Base-by-base conservation (phyloP, 1,139 yeast species). In the Debaryomycetaceae sp. region DNA sequence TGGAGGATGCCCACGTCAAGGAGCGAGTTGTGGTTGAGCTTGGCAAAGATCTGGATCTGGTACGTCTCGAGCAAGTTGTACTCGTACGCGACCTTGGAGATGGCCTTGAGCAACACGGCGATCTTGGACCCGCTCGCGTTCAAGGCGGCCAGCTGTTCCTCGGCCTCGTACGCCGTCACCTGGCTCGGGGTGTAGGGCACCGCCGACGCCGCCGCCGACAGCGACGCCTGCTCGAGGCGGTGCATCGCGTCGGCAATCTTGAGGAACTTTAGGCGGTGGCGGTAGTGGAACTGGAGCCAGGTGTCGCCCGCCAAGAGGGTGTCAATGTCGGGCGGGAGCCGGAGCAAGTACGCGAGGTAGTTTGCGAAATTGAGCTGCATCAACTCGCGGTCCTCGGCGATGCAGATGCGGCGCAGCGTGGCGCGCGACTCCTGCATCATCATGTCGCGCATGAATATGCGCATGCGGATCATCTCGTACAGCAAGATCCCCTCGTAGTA, bases 11-110 rank as follows among this genome's bases (percentile, higher is more conserved):
- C 36, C 20, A 41, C 35, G 27, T 55, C 62, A 16, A 62, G 40
- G 15, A 62, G 36, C 8, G 53, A 52, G 35, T 62, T 59, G 32
- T 49, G 45, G 36, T 51, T 48, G 25, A 62, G 42, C 36, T 62
- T 62, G 5, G 56, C 40, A 20, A 58, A 37, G 16, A 62, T 58
- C 30, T 63, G 66, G 21, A 63, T 49, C 31, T 51, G 55, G 38
- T 63, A 64, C 33, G 54, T 59, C 31, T 64, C 71, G 35, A 64
- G 45, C 20, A 63, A 44, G 30, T 61, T 49, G 36, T 45, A 64
- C 34, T 64, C 71, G 37, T 58, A 57, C 1, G 65, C 53, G 5
- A 59, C 58, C 35, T 60, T 61, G 4, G 61, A 51, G 4, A 62
- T 44, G 4, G 52, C 32, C 33, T 55, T 62, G 20, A 61, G 32